Evolutionary conservation across 2,329 filamentous ascomycete genomes (phyloP).

Genomic region (Alternaria triticina): DNA sequence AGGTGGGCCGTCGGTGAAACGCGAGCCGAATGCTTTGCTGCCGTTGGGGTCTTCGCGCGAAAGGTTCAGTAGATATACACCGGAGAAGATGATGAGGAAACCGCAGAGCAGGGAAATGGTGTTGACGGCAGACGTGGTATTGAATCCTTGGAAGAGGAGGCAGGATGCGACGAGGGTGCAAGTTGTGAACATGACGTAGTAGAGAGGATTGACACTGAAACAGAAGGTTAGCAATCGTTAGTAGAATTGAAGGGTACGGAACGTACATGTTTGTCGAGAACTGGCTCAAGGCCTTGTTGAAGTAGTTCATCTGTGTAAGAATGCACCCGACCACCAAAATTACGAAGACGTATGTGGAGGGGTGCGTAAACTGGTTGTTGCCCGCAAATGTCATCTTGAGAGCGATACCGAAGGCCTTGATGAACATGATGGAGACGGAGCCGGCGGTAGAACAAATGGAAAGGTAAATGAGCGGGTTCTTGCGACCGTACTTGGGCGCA

Average conservation of each 20-base stretch:
- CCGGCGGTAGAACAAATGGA: constrained; percentile 98
- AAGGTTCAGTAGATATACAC: constrained; percentile 95
- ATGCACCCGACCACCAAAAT: constrained; percentile 94
- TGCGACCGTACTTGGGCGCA: constrained; percentile 87
- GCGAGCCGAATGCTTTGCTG: constrained; percentile 62
- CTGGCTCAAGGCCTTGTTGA: constrained; percentile 96
- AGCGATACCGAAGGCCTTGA: constrained; percentile 98
- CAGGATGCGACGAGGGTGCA: constrained; percentile 93
- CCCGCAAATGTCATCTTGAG: constrained; percentile 92
- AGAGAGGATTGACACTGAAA: constrained; percentile 85
- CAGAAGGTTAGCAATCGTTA: constrained; percentile 10
- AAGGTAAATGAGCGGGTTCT: constrained; percentile 93
- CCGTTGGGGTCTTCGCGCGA: constrained; percentile 90
- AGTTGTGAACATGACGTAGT: constrained; percentile 97
- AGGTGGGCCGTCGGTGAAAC: constrained; percentile 75
- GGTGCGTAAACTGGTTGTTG: constrained; percentile 93
- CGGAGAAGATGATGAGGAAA: constrained; percentile 93
- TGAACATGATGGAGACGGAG: constrained; percentile 97
- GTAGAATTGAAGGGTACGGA: background rate
- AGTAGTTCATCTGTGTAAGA: constrained; percentile 99
- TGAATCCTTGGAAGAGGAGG: constrained; percentile 94
- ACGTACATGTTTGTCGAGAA: constrained; percentile 97
- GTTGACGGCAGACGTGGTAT: constrained; percentile 89
- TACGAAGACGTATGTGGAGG: constrained; percentile 96
- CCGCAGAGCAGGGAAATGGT: constrained; percentile 91